phyloP scores from a whole-genome alignment of 2,329 filamentous ascomycete species.

The Aspergillus udagawae region DNA sequence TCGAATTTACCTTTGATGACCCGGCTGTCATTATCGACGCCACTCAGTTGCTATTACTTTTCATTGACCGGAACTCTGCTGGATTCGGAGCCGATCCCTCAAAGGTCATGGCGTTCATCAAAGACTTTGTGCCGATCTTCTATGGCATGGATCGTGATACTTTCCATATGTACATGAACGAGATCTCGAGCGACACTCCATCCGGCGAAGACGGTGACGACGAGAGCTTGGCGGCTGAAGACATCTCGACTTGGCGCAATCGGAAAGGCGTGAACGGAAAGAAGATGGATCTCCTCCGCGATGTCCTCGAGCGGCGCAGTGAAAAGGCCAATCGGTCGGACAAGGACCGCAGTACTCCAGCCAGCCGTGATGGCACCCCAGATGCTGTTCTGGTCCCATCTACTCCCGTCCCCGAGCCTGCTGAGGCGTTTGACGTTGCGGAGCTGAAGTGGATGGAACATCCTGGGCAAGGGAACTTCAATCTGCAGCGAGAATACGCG shows the following conservation, averaged over 20 bases:
- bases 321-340: conserved; percentile 66
- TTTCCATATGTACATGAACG: conserved; percentile 63
- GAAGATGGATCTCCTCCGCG: conserved; percentile 73
- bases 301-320: conserved; percentile 75
- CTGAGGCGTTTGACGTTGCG: conserved; percentile 48
- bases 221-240: conserved; percentile 63
- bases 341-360: conserved; percentile 74
- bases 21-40: conserved; percentile 59
- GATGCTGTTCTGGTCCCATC: conserved; percentile 54
- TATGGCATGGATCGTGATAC: conserved; percentile 70
- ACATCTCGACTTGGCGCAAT: conserved; percentile 65
- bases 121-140: conserved; percentile 70
- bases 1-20: conserved; percentile 69
- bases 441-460: conserved; percentile 58
- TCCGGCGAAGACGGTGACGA: conserved; percentile 74
- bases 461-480: conserved; percentile 53
- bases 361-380: conserved; percentile 84
- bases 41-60: conserved; percentile 45
- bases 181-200: conserved; percentile 65
- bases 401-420: conserved; percentile 47
- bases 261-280: conserved; percentile 63
- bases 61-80: conserved; percentile 44
- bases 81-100: conserved; percentile 62
- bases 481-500: conserved; percentile 64
- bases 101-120: conserved; percentile 70